Evolutionary conservation across 768 basidiomycete species (phyloP), one percentile per base, ranked within the genome.

Genomic region (Mycena filopes): DNA sequence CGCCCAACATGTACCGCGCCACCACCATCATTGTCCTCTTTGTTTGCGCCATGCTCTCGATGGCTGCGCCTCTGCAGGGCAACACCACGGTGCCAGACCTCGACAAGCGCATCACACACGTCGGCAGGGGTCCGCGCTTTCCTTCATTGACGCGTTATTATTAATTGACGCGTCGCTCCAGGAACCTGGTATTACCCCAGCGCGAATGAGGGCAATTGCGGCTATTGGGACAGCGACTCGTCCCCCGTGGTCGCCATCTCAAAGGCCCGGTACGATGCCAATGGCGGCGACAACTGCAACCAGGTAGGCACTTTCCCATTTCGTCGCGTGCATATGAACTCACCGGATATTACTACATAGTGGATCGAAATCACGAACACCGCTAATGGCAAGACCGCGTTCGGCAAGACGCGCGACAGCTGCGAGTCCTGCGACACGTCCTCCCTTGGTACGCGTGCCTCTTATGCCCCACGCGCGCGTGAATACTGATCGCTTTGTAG

Each of bases 181-280:
- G 90, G 86, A 42, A 93, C 91, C 36, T 93, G 84, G 85, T 93
- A 85, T 73, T 66, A 87, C 56, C 59, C 73, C 53, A 72, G 47
- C 31, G 62, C 18, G 15, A 48, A 77, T 33, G 71, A 81, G 26
- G 91, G 90, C 46, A 90, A 91, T 75, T 93, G 92, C 72, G 90
- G 90, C 28, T 69, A 81, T 41, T 57, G 46, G 54, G 84, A 90
- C 73, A 74, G 50, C 38, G 73, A 84, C 72, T 82, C 69, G 55
- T 84, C 88, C 69, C 73, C 78, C 67, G 87, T 93, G 62, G 82
- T 92, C 48, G 92, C 92, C 16, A 83, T 93, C 68, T 81, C 87
- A 18, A 76, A 82, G 28, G 41, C 71, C 1, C 84, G 87, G 26
- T 93, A 88, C 71, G 81, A 83, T 66, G 69, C 72, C 15, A 83